A percentile compares a stretch with the other conserved stretches of the same genome.
These are phyloP conservation scores for Pueraria montana DNA, from an alignment of 306 rosid genomes.

Conservation along the genomic window DNA sequence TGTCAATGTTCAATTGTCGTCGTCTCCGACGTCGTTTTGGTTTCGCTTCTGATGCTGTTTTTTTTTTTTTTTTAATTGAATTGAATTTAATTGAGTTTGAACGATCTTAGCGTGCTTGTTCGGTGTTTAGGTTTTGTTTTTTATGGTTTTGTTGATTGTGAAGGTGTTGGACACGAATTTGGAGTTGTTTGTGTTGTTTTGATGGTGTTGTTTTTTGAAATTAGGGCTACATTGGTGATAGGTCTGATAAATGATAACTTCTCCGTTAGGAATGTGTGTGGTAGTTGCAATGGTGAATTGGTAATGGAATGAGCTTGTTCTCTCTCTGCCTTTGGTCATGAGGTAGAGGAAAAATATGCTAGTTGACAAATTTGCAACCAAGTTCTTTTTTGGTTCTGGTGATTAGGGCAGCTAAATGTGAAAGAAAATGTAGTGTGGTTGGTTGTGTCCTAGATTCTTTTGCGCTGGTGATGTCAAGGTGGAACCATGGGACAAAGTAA, in stretches of 20 bases:
- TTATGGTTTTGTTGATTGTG: constrained; percentile 35
- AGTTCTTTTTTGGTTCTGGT: neutral
- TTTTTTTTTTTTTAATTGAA: neutral
- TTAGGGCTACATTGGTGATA: constrained; percentile 27
- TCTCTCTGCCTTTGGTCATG: constrained; percentile 2
- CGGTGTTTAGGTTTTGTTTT: neutral
- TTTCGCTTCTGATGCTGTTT: neutral
- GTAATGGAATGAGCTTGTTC: neutral
- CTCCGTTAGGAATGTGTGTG: constrained; percentile 4
- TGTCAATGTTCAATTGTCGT: neutral
- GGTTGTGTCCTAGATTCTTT: neutral
- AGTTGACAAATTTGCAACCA: neutral
- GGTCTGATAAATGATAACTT: neutral
- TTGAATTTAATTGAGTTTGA: constrained; percentile 11
- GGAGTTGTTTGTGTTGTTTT: constrained; percentile 38
- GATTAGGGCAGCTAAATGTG: constrained; percentile 14
- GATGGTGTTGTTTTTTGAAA: constrained; percentile 12
- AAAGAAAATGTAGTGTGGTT: constrained; percentile 13
- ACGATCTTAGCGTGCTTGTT: constrained; percentile 10
- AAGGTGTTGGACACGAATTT: neutral
- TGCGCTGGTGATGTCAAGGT: neutral
- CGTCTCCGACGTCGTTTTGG: neutral
- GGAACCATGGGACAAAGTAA: neutral
- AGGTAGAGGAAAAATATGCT: constrained; percentile 27
- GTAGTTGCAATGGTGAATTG: constrained; percentile 8